Evolutionary conservation across 345 rosid species (phyloP).

Genomic region (Microcos paniculata): DNA sequence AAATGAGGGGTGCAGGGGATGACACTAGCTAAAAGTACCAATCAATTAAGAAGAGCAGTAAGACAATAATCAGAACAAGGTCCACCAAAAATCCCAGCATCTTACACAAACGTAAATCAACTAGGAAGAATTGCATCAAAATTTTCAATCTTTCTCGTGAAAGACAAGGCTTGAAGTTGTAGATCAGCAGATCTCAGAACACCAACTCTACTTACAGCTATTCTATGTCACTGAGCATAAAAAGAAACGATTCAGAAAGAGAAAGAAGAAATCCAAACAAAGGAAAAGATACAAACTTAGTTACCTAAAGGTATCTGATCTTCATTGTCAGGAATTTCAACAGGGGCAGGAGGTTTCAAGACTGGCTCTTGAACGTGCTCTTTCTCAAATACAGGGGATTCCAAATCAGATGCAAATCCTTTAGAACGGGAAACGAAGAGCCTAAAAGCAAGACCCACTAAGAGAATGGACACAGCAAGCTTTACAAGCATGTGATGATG

Average conservation of each 20-base stretch:
- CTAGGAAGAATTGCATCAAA: not conserved
- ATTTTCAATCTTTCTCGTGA: constrained; percentile 8
- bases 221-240: not conserved
- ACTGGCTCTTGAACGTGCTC: not conserved
- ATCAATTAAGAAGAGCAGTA: not conserved
- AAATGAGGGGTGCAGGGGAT: not conserved
- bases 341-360: not conserved
- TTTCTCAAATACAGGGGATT: constrained; percentile 23
- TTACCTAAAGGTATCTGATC: constrained; percentile 58
- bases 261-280: not conserved
- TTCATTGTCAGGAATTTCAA: constrained; percentile 40
- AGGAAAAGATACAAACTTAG: not conserved
- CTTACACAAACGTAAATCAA: not conserved
- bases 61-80: constrained; percentile 1
- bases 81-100: not conserved
- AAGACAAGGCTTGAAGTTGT: not conserved
- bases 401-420: constrained; percentile 32
- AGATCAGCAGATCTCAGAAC: constrained; percentile 30
- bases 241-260: not conserved
- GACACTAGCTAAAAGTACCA: not conserved
- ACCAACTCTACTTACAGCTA: not conserved
- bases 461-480: constrained; percentile 45
- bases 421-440: constrained; percentile 44
- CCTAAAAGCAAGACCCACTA: constrained; percentile 56
- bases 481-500: constrained; percentile 52